Evolutionary conservation across 2,329 filamentous ascomycete species (phyloP).

Genomic region (Penicillium italicum): DNA sequence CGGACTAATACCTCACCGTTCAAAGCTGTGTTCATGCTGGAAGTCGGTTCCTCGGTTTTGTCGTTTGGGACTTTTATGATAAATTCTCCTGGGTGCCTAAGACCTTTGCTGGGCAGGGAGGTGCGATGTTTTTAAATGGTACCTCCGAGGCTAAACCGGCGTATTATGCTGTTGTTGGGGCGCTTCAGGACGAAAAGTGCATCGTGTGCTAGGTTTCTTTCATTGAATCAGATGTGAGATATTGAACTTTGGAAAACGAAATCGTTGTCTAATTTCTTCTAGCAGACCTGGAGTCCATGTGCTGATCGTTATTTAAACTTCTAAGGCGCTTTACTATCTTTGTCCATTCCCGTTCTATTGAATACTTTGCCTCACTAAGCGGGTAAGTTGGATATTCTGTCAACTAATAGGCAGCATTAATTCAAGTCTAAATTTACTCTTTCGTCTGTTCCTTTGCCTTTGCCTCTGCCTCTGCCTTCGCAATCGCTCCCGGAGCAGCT

Average conservation of each 20-base stretch:
- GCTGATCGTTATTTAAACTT: background rate
- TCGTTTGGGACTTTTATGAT: conserved; percentile 37
- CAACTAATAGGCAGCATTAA: background rate
- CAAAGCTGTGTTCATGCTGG: conserved; percentile 20
- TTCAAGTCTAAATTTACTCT: background rate
- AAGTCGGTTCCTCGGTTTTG: conserved; percentile 21
- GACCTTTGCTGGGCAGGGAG: conserved; percentile 35
- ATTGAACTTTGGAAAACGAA: too few species aligned
- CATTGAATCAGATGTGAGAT: background rate
- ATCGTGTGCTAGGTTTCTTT: conserved; percentile 15
- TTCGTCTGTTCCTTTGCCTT: background rate
- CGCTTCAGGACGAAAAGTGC: conserved; percentile 20
- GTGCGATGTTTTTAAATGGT: conserved; percentile 41
- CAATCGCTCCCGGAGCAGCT: background rate
- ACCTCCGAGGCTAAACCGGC: conserved; percentile 43
- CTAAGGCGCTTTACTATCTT: background rate
- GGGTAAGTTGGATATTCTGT: background rate
- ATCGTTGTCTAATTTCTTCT: background rate
- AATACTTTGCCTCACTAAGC: background rate
- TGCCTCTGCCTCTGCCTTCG: background rate
- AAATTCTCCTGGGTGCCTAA: conserved; percentile 41
- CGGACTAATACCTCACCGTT: conserved; percentile 24
- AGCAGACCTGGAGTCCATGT: too few species aligned
- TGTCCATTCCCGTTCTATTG: background rate
- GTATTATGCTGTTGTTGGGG: conserved; percentile 29